Base-by-base conservation (phyloP, 371 early-diverging fungal genomes). In the Circinella minor region DNA sequence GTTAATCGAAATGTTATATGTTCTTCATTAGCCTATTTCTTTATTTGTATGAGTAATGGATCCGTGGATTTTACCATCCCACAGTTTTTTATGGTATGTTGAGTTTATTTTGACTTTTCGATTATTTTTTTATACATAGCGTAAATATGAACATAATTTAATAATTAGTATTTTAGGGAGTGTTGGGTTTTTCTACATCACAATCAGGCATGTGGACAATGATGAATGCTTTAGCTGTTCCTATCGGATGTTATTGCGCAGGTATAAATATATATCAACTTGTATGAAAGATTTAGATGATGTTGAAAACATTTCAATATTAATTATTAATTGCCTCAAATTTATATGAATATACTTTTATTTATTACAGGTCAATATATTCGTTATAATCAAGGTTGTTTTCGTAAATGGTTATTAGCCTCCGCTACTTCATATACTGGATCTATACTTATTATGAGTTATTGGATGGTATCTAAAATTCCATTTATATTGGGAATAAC, bases 81-180 rank as follows among this genome's bases (percentile, higher is more conserved):
- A 36, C 74, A 79, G 27, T 81, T 68, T 36, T 79, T 81, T 43
- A 75, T 77, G 73, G 79, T 74, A 72, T 61, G 55, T 14, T 27
- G 27, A 27, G 27, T 27, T 27, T 27, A 1, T 27, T 27, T 27
- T 2, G 27, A 27, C 27, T 27, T 27, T 27, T 27, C n/a, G n/a
- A n/a, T n/a, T n/a, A n/a, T 27, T 27, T 27, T 27, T 27, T 1
- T 27, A 27, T 27, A 27, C 27, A 27, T 27, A 27, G 27, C 2
- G 27, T 2, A 27, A 27, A 27, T 27, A n/a, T 27, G 27, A 27
- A 27, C 27, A n/a, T 34, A 37, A 60, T 36, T 10, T 18, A 55
- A 27, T 2, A 27, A 27, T 27, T 27, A 27, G 27, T 27, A 27
- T 2, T 2, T 27, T 49, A 65, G 65, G 65, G 65, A 10, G 65